Conservation (phyloP, 2,329 filamentous ascomycete genomes). For the Paecilomyces formosus region DNA sequence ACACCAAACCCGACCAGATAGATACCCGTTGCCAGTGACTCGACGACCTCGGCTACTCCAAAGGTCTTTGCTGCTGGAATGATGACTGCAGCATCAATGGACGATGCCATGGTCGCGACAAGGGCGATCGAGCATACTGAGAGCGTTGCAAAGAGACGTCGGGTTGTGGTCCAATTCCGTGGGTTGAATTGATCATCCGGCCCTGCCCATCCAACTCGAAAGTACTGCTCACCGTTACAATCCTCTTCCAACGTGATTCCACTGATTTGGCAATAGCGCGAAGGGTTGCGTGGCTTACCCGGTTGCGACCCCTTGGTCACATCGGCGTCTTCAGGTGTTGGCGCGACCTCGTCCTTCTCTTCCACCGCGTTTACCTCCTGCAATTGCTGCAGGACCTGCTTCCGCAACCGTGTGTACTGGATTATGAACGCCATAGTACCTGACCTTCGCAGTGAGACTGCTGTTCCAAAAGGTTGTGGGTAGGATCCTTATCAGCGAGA, state of each 20-base stretch:
- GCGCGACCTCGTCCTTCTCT: neutral
- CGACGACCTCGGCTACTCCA: slow-evolving; percentile 44
- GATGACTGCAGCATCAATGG: slow-evolving; percentile 46
- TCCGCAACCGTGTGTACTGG: neutral
- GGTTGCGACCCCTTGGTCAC: neutral
- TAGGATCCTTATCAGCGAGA: neutral
- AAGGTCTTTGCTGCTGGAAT: slow-evolving; percentile 40
- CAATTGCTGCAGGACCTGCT: neutral
- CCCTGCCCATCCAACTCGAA: slow-evolving; percentile 36
- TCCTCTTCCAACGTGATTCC: neutral
- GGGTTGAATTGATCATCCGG: slow-evolving; percentile 32
- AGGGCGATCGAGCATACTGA: slow-evolving; percentile 43
- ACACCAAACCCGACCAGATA: slow-evolving; percentile 41
- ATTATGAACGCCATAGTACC: neutral
- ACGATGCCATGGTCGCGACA: slow-evolving; percentile 44
- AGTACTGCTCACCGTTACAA: slow-evolving; percentile 6
- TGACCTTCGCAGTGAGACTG: neutral
- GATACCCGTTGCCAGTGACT: slow-evolving; percentile 40
- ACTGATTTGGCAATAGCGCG: neutral
- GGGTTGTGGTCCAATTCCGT: slow-evolving; percentile 27
- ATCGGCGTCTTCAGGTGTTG: neutral
- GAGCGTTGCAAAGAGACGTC: slow-evolving; percentile 32
- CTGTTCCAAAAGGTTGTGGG: neutral
- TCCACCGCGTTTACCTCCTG: neutral
- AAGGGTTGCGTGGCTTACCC: neutral